A percentile compares a stretch with the other conserved stretches of the same genome.
Evolutionary conservation across 2,329 filamentous ascomycete genomes (phyloP).

Genomic region (Aspergillus terreus): DNA sequence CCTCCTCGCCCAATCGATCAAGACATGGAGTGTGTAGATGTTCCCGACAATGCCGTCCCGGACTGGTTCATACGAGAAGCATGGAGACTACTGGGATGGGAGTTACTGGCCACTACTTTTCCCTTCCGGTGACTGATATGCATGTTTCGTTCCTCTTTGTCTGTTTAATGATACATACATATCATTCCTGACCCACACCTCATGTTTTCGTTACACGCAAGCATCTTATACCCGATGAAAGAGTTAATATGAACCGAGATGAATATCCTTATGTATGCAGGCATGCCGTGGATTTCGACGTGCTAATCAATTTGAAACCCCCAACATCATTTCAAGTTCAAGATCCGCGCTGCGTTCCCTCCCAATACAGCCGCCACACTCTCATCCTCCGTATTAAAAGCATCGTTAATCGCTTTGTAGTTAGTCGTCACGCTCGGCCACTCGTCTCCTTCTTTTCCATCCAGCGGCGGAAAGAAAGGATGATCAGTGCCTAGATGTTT

Average conservation of each 20-base stretch:
- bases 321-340: slow-evolving; percentile 20
- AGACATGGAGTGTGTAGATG: slow-evolving; percentile 1
- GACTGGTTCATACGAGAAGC: slow-evolving; percentile 56
- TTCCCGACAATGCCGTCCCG: slow-evolving; percentile 34
- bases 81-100: slow-evolving; percentile 58
- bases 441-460: slow-evolving; percentile 28
- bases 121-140: neutral
- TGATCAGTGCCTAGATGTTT: slow-evolving; percentile 38
- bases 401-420: slow-evolving; percentile 41
- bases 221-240: too few species aligned
- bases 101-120: slow-evolving; percentile 27
- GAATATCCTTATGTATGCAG: too few species aligned
- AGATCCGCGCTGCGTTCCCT: slow-evolving; percentile 42
- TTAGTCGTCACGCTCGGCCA: slow-evolving; percentile 49
- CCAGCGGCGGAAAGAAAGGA: slow-evolving; percentile 43
- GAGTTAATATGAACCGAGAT: too few species aligned
- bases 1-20: slow-evolving; percentile 18
- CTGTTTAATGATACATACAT: too few species aligned
- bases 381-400: slow-evolving; percentile 30
- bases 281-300: too few species aligned
- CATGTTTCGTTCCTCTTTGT: neutral
- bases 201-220: too few species aligned
- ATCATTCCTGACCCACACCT: too few species aligned
- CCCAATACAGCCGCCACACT: slow-evolving; percentile 37
- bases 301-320: neutral